Evolutionary conservation across 305 asterid species (phyloP).

Genomic region (Andrographis paniculata): DNA sequence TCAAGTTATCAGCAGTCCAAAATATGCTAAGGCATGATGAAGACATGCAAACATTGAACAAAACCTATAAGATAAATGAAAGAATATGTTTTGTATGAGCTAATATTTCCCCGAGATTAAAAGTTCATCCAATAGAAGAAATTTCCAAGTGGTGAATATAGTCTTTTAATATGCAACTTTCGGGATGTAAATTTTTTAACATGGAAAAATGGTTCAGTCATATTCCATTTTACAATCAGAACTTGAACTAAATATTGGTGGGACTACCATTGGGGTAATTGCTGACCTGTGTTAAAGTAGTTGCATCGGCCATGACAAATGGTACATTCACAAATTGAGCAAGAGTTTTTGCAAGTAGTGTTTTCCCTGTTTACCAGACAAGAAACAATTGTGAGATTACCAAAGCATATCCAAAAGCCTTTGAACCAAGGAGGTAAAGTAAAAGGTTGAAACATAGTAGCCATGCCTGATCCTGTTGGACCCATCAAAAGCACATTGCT

Average conservation of each 20-base stretch:
- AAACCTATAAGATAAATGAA: too few relatives aligned
- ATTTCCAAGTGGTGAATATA: neutral
- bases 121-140: neutral
- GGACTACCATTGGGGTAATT: too few relatives aligned
- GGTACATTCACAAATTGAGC: slow-evolving; percentile 98
- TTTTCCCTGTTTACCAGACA: slow-evolving; percentile 61
- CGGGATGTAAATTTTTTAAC: too few relatives aligned
- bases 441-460: slow-evolving; percentile 16
- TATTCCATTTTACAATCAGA: too few relatives aligned
- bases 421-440: slow-evolving; percentile 14
- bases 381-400: slow-evolving; percentile 21
- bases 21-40: too few relatives aligned
- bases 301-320: slow-evolving; percentile 92
- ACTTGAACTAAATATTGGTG: too few relatives aligned
- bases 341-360: slow-evolving; percentile 90
- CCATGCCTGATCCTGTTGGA: slow-evolving; percentile 90
- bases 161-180: too few relatives aligned
- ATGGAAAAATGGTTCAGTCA: too few relatives aligned
- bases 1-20: too few relatives aligned
- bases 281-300: slow-evolving; percentile 94
- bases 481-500: slow-evolving; percentile 97
- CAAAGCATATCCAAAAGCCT: slow-evolving; percentile 18
- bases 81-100: too few relatives aligned
- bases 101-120: neutral
- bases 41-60: too few relatives aligned